Conservation (phyloP, 1,284 basidiomycete species). For the Ustilago shanxiensis region DNA sequence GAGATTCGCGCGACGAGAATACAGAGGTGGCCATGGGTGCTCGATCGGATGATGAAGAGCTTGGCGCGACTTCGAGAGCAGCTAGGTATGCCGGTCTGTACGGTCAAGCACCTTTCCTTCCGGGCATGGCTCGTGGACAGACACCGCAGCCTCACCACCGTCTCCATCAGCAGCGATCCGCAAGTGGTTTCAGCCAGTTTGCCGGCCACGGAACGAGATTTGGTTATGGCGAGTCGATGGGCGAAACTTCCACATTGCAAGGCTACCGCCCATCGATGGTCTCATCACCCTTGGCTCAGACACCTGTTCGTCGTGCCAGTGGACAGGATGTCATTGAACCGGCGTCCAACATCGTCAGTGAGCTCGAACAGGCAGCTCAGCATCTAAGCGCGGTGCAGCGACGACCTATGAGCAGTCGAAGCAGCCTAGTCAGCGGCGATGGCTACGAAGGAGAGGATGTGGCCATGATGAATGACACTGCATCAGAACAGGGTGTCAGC, state of each 20-base stretch:
- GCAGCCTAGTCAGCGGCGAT: conserved; percentile 4
- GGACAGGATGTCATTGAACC: conserved; percentile 17
- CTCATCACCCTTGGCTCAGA: conserved; percentile 46
- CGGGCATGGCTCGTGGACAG: conserved; percentile 29
- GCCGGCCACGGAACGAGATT: conserved; percentile 24
- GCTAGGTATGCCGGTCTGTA: conserved; percentile 82
- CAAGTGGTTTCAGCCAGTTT: conserved; percentile 42
- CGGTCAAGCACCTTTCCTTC: conserved; percentile 23
- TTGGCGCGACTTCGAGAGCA: conserved; percentile 72
- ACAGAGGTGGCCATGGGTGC: conserved; percentile 35
- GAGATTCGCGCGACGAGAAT: conserved; percentile 15
- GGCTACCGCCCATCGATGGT: conserved; percentile 38
- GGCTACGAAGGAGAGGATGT: conserved; percentile 31
- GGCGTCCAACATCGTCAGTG: conserved; percentile 11
- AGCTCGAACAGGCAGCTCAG: conserved; percentile 40
- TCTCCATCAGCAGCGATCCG: conserved; percentile 46
- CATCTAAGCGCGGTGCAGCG: conserved; percentile 14
- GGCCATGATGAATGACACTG: conserved; percentile 30
- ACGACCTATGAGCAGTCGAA: conserved; percentile 27
- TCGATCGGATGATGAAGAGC: conserved; percentile 49
- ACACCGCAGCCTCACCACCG: conserved; percentile 51
- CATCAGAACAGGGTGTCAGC: conserved; percentile 19
- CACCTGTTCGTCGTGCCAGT: conserved; percentile 31
- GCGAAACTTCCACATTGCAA: conserved; percentile 44
- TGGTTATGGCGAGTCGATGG: conserved; percentile 43